Base-by-base conservation (phyloP, 2,329 filamentous ascomycete species). In the Sarocladiaceae sp. region DNA sequence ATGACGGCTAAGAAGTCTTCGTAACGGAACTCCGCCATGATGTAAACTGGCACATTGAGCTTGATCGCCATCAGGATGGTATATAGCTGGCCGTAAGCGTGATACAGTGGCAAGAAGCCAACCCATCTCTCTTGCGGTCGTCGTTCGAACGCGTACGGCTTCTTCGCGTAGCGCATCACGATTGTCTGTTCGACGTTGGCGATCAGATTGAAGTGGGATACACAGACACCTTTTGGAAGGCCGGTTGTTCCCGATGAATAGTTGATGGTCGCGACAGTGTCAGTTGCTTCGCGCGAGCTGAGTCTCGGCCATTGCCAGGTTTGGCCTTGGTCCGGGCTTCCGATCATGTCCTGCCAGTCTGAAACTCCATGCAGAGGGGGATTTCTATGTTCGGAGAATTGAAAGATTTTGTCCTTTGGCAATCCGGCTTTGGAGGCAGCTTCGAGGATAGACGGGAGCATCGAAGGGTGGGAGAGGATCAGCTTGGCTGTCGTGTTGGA, bases 61-160 rank as follows among this genome's bases (percentile, higher is more conserved):
- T 63, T 68, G 11, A 65, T 56, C 0, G 68, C 67, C 50, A 70
- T 65, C 21, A 77, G 58, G 47, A 71, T 72, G 45, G 73, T 72
- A 45, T 70, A 68, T 3, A 74, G 64, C 55, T 80, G 76, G 2
- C 73, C 73, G 49, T 74, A 78, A 6, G 76, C 76, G 53, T 82
- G 78, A 53, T 81, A 84, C 56, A 84, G 74, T 1, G 83, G 84
- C 11, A 87, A 63, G 56, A 85, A 83, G 39, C 78, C 71, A 21
- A 75, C 53, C 68, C 72, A 75, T 31, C 71, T 62, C 51, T 74
- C 73, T 7, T 58, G 55, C 18, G 67, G 67, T 27, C 62, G 60
- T 3, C 63, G 33, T 3, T 60, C 52, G 48, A 62, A 62, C 2
- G 53, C 45, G 40, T 63, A 59, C 7, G 62, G 63, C 21, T 61